Evolutionary conservation across 192 early-diverging fungal genomes (phyloP).

Genomic region (Polychytrium aggregatum): DNA sequence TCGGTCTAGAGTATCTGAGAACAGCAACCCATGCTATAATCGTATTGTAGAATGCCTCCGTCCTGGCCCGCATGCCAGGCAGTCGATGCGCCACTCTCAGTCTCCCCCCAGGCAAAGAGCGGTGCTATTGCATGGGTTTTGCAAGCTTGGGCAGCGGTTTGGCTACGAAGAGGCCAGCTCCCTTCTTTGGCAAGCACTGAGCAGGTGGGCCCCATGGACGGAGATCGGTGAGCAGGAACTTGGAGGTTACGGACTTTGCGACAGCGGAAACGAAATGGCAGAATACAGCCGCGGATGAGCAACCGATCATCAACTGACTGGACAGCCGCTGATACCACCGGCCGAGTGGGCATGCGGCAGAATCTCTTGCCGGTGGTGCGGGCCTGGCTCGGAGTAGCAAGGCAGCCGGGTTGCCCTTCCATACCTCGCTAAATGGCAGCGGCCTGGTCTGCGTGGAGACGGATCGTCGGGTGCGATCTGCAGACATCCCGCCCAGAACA

Average conservation of each 20-base stretch:
- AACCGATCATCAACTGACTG: constrained; percentile 1
- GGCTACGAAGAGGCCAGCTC: constrained; percentile 9
- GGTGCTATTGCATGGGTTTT: no score
- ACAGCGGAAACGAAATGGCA: constrained; percentile 1
- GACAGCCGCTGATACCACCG: constrained; percentile 11
- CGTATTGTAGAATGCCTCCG: no score
- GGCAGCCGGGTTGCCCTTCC: not conserved
- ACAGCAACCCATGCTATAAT: no score
- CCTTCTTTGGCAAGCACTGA: constrained; percentile 25
- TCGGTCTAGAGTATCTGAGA: no score
- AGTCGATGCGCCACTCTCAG: no score
- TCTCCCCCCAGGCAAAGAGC: no score
- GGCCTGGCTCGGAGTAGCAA: constrained; percentile 2
- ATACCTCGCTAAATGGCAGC: no score
- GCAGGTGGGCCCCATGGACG: constrained; percentile 37
- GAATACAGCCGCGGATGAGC: not conserved
- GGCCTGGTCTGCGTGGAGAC: no score
- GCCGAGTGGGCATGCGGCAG: constrained; percentile 9
- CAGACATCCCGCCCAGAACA: no score
- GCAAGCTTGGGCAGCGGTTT: no score
- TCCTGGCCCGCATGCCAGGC: no score
- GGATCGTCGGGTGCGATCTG: no score
- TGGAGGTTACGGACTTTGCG: constrained; percentile 7
- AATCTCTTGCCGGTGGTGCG: constrained; percentile 1
- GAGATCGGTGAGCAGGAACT: constrained; percentile 32